These are phyloP conservation scores for Sporothrix euskadiensis DNA, from an alignment of 2,329 filamentous ascomycete species.

Conservation along the genomic window DNA sequence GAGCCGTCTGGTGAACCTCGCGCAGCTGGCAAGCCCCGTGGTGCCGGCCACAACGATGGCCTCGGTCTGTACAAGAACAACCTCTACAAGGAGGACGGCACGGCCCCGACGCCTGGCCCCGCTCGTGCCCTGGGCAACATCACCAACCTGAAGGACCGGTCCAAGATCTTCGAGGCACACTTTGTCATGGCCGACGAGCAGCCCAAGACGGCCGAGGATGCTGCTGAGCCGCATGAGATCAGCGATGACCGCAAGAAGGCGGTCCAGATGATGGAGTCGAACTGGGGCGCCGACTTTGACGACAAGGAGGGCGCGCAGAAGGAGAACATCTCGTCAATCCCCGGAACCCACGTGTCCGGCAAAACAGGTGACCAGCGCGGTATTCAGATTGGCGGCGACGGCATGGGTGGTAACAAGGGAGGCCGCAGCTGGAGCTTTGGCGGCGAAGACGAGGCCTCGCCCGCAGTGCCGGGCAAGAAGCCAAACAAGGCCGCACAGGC, in stretches of 20 bases:
- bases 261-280: conserved; percentile 71
- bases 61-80: conserved; percentile 76
- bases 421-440: conserved; percentile 62
- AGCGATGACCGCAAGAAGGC: conserved; percentile 65
- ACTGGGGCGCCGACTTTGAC: conserved; percentile 52
- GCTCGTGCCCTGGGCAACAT: conserved; percentile 61
- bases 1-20: conserved; percentile 56
- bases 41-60: conserved; percentile 65
- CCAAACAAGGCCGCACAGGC: conserved; percentile 41
- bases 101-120: conserved; percentile 40
- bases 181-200: conserved; percentile 74
- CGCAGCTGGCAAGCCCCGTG: conserved; percentile 50
- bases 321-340: conserved; percentile 50
- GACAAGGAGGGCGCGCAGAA: conserved; percentile 50
- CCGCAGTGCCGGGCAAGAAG: conserved; percentile 45
- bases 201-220: conserved; percentile 35
- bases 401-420: conserved; percentile 63
- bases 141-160: conserved; percentile 71
- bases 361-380: conserved; percentile 39
- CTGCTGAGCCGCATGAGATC: conserved; percentile 45
- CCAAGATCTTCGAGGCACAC: conserved; percentile 75
- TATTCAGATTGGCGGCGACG: conserved; percentile 59
- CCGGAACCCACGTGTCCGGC: conserved; percentile 27
- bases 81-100: conserved; percentile 62
- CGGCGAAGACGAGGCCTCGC: conserved; percentile 44